These are phyloP conservation scores for Mucor racemosus DNA, from an alignment of 371 early-diverging fungal species.

Conservation along the genomic window DNA sequence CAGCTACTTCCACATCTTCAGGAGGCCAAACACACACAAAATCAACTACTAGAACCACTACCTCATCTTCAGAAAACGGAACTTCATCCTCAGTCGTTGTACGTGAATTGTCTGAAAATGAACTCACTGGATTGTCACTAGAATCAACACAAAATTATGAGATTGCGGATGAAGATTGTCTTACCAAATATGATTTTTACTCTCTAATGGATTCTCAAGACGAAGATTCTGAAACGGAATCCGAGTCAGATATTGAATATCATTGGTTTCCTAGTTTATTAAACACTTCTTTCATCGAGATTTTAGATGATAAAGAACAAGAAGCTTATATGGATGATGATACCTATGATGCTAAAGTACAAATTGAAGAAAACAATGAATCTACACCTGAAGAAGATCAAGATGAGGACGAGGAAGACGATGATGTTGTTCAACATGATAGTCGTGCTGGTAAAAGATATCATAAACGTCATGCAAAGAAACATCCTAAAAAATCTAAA, in stretches of 20 bases:
- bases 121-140: conserved; percentile 2
- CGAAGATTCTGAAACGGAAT: conserved; percentile 1
- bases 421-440: not conserved
- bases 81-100: conserved; percentile 9
- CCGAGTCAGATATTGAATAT: conserved; percentile 30
- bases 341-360: not conserved
- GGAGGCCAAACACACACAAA: conserved; percentile 5
- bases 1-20: not conserved
- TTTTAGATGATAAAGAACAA: conserved; percentile 24
- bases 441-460: conserved; percentile 5
- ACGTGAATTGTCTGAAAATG: conserved; percentile 24
- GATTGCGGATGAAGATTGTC: conserved; percentile 23
- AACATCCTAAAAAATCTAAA: conserved; percentile 8
- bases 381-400: conserved; percentile 2
- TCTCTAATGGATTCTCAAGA: conserved; percentile 22
- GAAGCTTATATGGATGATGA: conserved; percentile 14
- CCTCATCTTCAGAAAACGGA: not conserved
- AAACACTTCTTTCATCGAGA: conserved; percentile 20
- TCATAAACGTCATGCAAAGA: not conserved
- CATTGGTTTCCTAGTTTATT: conserved; percentile 35
- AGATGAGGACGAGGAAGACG: conserved; percentile 12
- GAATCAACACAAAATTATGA: conserved; percentile 19
- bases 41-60: conserved; percentile 10
- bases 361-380: conserved; percentile 10
- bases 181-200: conserved; percentile 27